Conservation (phyloP, 352 stramenopile species). For the Poterioochromonas sp. region DNA sequence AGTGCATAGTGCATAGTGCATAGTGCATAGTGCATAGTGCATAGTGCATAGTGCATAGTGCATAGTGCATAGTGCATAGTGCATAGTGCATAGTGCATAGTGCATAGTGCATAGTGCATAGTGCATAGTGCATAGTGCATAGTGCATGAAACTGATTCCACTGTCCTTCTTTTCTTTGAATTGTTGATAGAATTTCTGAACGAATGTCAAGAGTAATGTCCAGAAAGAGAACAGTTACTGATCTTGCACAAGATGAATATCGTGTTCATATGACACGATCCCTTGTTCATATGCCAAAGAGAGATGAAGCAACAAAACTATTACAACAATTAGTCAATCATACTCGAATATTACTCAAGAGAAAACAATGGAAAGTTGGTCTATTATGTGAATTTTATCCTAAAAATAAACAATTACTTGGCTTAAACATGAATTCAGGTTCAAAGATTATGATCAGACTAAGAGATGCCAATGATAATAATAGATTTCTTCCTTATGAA, state of each 20-base stretch:
- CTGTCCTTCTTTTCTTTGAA: too few species aligned
- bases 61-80: too few species aligned
- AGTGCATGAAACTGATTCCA: too few species aligned
- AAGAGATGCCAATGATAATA: background rate
- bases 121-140: too few species aligned
- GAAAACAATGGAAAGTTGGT: slow-evolving; percentile 36
- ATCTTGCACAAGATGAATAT: background rate
- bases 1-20: too few species aligned
- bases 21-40: too few species aligned
- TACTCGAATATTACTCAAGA: background rate
- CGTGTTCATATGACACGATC: background rate
- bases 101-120: too few species aligned
- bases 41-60: too few species aligned
- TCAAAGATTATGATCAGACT: slow-evolving; percentile 42
- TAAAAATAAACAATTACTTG: slow-evolving; percentile 36
- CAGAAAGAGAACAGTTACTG: too few species aligned
- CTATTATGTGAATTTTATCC: slow-evolving; percentile 42
- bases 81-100: too few species aligned
- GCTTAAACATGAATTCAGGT: slow-evolving; percentile 43
- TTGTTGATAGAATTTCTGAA: too few species aligned
- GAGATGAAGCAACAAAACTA: background rate
- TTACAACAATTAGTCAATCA: background rate
- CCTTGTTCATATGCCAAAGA: background rate
- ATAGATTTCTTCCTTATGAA: slow-evolving; percentile 42
- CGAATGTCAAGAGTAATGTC: too few species aligned